These are phyloP conservation scores for Diplogelasinospora grovesii DNA, from an alignment of 495 filamentous ascomycete genomes.

Conservation along the genomic window DNA sequence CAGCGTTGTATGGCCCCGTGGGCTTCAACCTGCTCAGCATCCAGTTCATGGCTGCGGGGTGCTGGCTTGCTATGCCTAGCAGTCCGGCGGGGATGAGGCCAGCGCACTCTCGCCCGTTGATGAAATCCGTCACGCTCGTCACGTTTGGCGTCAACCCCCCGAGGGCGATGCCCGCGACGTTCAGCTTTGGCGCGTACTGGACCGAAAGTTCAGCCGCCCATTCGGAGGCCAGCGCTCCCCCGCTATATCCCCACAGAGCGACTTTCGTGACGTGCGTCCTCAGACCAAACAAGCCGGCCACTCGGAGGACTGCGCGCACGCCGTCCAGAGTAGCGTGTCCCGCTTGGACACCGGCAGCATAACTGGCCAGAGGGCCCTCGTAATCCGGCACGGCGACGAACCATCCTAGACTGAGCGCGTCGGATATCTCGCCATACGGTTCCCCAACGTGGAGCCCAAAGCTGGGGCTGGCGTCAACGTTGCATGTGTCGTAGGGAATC, in stretches of 20 bases:
- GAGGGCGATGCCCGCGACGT: constrained; percentile 42
- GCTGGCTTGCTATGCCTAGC: constrained; percentile 16
- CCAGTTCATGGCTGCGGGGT: constrained; percentile 13
- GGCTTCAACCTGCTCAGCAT: constrained; percentile 15
- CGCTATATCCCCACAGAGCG: constrained; percentile 50
- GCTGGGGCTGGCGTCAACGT: constrained; percentile 26
- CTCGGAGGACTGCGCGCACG: constrained; percentile 32
- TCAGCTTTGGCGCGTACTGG: constrained; percentile 48
- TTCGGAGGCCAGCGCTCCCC: constrained; percentile 48
- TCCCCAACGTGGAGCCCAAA: constrained; percentile 13
- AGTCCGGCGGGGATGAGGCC: constrained; percentile 13
- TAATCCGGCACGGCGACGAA: constrained; percentile 41
- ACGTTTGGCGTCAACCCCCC: constrained; percentile 40
- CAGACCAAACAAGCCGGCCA: constrained; percentile 7
- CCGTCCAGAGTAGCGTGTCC: constrained; percentile 43
- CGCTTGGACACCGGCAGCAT: constrained; percentile 31
- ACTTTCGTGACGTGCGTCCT: constrained; percentile 11
- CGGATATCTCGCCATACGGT: constrained; percentile 21
- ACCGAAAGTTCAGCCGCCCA: constrained; percentile 48
- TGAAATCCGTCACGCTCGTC: constrained; percentile 13
- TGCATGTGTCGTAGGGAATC: constrained; percentile 35
- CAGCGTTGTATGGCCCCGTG: constrained; percentile 12
- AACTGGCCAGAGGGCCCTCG: constrained; percentile 37
- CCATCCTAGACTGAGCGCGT: constrained; percentile 36
- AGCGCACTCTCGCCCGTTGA: constrained; percentile 12